phyloP scores from a whole-genome alignment of 2,329 filamentous ascomycete species.

The Cladobotryum protrusum region DNA sequence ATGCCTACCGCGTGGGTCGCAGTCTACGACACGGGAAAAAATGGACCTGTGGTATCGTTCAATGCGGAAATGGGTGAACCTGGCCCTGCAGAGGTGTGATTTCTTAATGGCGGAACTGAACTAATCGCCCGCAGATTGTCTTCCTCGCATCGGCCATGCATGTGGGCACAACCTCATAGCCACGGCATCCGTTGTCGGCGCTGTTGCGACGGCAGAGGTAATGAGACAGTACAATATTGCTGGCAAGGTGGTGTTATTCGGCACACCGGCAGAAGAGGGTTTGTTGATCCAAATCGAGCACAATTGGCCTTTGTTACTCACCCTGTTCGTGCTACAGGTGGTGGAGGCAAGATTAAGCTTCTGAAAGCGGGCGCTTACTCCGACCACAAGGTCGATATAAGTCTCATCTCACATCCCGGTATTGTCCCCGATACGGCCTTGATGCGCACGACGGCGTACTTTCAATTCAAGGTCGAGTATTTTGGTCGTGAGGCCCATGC shows the following conservation, averaged over 20 bases:
- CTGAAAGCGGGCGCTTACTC: constrained; percentile 35
- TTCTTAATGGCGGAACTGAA: neutral
- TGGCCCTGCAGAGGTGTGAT: neutral
- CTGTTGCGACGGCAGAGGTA: constrained; percentile 39
- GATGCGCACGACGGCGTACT: constrained; percentile 46
- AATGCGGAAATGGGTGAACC: constrained; percentile 31
- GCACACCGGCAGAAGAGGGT: constrained; percentile 41
- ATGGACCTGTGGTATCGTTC: constrained; percentile 34
- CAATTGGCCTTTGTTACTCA: neutral
- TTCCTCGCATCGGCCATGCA: constrained; percentile 45
- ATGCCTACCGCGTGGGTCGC: constrained; percentile 41
- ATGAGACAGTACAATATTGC: constrained; percentile 35
- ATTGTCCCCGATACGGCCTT: constrained; percentile 38
- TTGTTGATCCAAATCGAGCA: neutral
- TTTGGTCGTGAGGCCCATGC: constrained; percentile 50
- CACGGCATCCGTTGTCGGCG: constrained; percentile 39
- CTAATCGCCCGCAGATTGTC: constrained; percentile 31
- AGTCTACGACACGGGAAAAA: constrained; percentile 29
- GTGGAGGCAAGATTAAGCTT: constrained; percentile 42
- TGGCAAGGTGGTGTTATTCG: constrained; percentile 41
- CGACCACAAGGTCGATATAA: constrained; percentile 14
- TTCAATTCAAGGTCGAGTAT: constrained; percentile 44
- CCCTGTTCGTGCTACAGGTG: constrained; percentile 21
- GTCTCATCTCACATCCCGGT: constrained; percentile 21
- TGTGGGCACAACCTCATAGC: constrained; percentile 52